Base-by-base conservation (phyloP, 371 early-diverging fungal species). In the Umbelopsis sp. region DNA sequence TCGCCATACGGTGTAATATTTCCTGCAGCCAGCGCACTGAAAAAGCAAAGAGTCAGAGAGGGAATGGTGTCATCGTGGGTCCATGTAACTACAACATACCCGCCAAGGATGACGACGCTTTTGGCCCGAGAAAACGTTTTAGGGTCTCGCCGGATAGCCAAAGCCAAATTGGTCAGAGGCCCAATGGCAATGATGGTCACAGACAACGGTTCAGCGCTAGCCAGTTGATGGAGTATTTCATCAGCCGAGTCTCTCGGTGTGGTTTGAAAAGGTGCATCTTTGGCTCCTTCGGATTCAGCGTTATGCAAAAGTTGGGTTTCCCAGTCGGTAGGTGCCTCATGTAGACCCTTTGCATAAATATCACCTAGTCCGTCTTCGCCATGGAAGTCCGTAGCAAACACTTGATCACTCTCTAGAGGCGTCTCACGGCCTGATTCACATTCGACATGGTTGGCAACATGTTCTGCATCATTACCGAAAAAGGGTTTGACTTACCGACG, bases 111-210 rank as follows among this genome's bases (percentile, higher is more conserved):
- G 12, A 85, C 74, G 38, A 87, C 71, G 37, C 76, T 76, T 63
- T 85, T 83, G 45, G 77, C 83, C 6, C 82, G 75, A n/a, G 80
- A 72, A 67, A 86, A 79, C 2, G 81, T 80, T 9, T 70, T 53
- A 18, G 84, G 80, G 51, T 88, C 80, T 37, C 81, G 76, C 57
- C 80, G 70, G 44, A 81, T 76, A 1, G 86, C 87, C 10, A 84
- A 63, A 0, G 86, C 86, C 35, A 88, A n/a, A 68, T 86, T 88
- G n/a, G 87, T 86, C 69, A 88, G 70, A 0, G 87, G 89, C 0
- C 87, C 89, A 12, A 88, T 53, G 6, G 82, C 83, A 50, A 84
- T 71, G 38, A 88, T 72, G 3, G 82, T 80, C 12, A 88, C 53
- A 0, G 86, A 82, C 22, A 82, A 67, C 35, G 86, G 80, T 48